phyloP scores from a whole-genome alignment of 1,139 yeast species.

The Lodderomyces theae region DNA sequence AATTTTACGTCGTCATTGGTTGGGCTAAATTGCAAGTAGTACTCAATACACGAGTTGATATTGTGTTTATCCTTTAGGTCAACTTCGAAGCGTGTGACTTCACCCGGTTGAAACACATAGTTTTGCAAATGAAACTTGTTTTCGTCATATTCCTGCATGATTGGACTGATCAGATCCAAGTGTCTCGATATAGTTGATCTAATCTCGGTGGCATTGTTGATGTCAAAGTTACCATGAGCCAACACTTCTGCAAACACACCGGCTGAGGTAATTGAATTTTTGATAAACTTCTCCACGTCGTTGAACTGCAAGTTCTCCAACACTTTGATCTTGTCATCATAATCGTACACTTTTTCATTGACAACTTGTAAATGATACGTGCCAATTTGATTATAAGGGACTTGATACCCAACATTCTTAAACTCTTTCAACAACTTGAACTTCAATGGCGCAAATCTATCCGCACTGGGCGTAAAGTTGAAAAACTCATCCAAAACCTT shows the following conservation, averaged over 20 bases:
- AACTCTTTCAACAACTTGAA: constrained; percentile 61
- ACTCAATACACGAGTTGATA: constrained; percentile 81
- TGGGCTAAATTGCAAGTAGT: constrained; percentile 66
- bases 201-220: constrained; percentile 47
- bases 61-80: constrained; percentile 63
- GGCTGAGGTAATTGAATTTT: constrained; percentile 38
- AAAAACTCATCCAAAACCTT: constrained; percentile 54
- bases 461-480: constrained; percentile 50
- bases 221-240: constrained; percentile 73
- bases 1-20: constrained; percentile 29
- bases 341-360: constrained; percentile 67
- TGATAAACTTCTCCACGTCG: constrained; percentile 46
- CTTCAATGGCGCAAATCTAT: constrained; percentile 65
- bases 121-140: constrained; percentile 25
- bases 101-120: constrained; percentile 42
- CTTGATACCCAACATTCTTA: constrained; percentile 68
- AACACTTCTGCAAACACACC: constrained; percentile 65
- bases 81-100: constrained; percentile 49
- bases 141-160: constrained; percentile 40
- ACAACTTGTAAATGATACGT: constrained; percentile 58
- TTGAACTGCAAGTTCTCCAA: constrained; percentile 47
- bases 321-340: constrained; percentile 58
- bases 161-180: constrained; percentile 25
- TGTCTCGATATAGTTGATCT: constrained; percentile 20
- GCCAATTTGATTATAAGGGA: constrained; percentile 75